Evolutionary conservation across 352 stramenopile genomes (phyloP), one percentile per base, ranked within the genome.

Genomic region (Phytophthora macrochlamydospora): DNA sequence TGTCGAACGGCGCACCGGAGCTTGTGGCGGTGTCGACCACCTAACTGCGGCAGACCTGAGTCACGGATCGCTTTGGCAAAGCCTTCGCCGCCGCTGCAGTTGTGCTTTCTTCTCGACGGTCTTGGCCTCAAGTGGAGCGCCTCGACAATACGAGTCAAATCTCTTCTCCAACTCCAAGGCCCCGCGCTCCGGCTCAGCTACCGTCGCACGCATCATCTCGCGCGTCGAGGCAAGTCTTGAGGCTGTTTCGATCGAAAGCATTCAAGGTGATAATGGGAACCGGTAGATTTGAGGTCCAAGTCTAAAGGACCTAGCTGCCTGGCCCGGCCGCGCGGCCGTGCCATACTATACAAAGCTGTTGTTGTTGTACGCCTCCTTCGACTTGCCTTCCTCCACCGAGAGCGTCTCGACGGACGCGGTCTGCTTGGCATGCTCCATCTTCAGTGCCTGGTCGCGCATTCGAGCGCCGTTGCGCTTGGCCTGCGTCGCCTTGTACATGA

Each of bases 281-380:
- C 43, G 43, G 29, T 49, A 49, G 43, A 49, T 49, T 49, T 12
- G 29, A 7, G 43, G 43, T 49, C 29, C 43, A 49, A 28, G 43
- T 49, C 43, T 49, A 24, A n/a, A 24, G 18, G 18, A 24, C 18
- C 43, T 49, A 24, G 4, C 14, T 61, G 30, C 32, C 62, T 28
- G 33, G 55, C 40, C 38, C 51, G n/a, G n/a, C 24, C 29, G 8
- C 29, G 18, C 18, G 54, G 28, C 18, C 7, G 11, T 51, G 14
- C 38, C 7, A 40, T 37, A 52, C 60, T 73, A 79, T 61, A 82
- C 76, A 71, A 80, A 74, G 55, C 18, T 24, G 18, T 79, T 84
- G 14, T 43, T 80, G 51, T 54, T 80, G 51, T 80, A 73, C 9
- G 66, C 65, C 6, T 73, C 51, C 53, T 64, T 57, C n/a, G 63